Conservation (phyloP, 768 basidiomycete species). For the Pulveroboletus sp. region DNA sequence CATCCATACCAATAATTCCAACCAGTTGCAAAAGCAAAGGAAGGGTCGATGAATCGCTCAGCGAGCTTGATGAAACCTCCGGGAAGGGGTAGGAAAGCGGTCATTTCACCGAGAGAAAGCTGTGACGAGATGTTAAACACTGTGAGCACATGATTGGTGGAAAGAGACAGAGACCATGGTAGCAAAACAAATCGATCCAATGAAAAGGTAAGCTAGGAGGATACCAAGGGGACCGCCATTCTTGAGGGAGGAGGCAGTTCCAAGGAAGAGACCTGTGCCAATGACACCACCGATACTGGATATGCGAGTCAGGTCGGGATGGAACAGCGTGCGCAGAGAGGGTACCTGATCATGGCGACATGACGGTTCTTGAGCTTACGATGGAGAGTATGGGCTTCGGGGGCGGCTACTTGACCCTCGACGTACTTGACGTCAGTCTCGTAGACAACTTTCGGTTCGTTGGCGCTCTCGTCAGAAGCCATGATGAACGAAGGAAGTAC, state of each 20-base stretch:
- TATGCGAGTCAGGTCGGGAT: neutral
- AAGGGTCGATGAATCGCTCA: constrained; percentile 44
- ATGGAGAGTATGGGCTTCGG: constrained; percentile 11
- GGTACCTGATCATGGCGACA: constrained; percentile 34
- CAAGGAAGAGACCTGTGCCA: constrained; percentile 38
- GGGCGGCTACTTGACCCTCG: constrained; percentile 5
- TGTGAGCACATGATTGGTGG: neutral
- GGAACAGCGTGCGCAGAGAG: neutral
- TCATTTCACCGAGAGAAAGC: constrained; percentile 42
- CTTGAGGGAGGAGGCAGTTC: constrained; percentile 31
- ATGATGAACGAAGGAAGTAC: constrained; percentile 1
- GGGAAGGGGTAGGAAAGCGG: constrained; percentile 39
- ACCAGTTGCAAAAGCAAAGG: constrained; percentile 40
- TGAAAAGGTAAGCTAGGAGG: constrained; percentile 37
- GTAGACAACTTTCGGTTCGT: neutral
- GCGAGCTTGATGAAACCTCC: constrained; percentile 45
- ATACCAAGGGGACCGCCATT: constrained; percentile 46
- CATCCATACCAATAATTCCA: constrained; percentile 42
- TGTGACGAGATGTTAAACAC: constrained; percentile 6
- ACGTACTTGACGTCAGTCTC: constrained; percentile 3
- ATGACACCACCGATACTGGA: constrained; percentile 36
- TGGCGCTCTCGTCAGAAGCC: constrained; percentile 1
- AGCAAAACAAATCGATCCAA: constrained; percentile 35
- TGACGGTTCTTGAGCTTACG: constrained; percentile 33
- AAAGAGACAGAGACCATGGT: constrained; percentile 30